Evolutionary conservation across 805 yeast genomes (phyloP), one percentile per base, ranked within the genome.

Genomic region (Suhomyces kilbournensis): DNA sequence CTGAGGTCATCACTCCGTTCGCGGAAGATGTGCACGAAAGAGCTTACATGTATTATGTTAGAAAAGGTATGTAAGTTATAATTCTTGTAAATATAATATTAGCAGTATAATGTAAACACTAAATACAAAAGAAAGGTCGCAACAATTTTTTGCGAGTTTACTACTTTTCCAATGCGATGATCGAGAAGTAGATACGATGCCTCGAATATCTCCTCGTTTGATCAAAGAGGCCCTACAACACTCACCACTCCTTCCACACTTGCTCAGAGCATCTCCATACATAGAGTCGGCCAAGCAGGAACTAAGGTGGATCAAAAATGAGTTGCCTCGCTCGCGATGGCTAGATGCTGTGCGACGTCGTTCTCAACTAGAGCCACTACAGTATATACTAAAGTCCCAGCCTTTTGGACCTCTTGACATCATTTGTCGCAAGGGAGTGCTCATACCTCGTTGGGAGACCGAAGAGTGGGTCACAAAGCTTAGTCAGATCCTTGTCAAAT

Each of bases 381-480:
- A 93, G 66, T 92, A 93, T 66, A 81, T 93, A 9, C 70, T 93
- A 8, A 91, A 94, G 0, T 70, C 83, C 0, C 97, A 92, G 68
- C 98, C 98, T 1, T 93, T 93, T 72, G 96, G 94, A 0, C 61
- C 65, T 1, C 63, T 93, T 47, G 81, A 80, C 10, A 77, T 93
- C 3, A 52, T 60, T 23, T 89, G 97, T 60, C 60, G 67, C 26
- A 72, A 71, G 1, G 83, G 83, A 0, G 97, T 90, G 1, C 70
- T 93, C 54, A 92, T 93, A 25, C 98, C 99, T 0, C 70, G 99
- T 47, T 85, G 93, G 87, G 99, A 93, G 64, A 93, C 99, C 0
- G 98, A 93, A 65, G 96, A 90, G 62, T 93, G 97, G 97, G 73
- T 80, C 8, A 34, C 71, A 26, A 76, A 75, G 50, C 63, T 87